Evolutionary conservation across 2,329 filamentous ascomycete genomes (phyloP), one percentile per base, ranked within the genome.

Genomic region (Lachnellula arida): DNA sequence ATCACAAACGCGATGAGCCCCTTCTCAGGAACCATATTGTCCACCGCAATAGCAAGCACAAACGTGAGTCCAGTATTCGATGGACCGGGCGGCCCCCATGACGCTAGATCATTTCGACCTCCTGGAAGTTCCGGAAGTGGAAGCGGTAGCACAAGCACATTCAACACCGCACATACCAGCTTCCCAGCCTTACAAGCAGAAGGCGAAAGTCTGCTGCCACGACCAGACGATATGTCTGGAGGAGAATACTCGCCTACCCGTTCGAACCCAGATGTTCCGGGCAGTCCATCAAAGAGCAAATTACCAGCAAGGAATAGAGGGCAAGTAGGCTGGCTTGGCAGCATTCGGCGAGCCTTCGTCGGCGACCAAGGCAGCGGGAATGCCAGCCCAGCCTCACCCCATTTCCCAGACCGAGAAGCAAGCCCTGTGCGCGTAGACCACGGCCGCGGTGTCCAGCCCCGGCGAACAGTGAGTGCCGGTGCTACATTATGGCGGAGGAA

Each of bases 251-350:
- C 64, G 0, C 61, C 64, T 2, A 61, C 57, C n/a, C 51, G 58
- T 14, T 60, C 58, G 2, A 46, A 54, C 6, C 32, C 49, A 8
- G 53, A 60, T 4, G 48, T 46, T 7, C 75, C 79, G 1, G 76
- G 80, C 0, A 82, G 80, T 51, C 77, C 85, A 19, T 82, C 81
- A 67, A 79, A 85, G 73, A 73, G 65, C 12, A 85, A 82, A 66
- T 74, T 77, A 5, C 35, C 44, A 23, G 14, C 63, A 4, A 54
- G 59, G 19, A 59, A 55, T 49, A 51, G 59, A 9, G 48, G 60
- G 40, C 57, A 59, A 53, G 56, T 57, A 23, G 61, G 43, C 72
- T 89, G 86, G 84, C 74, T 91, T 11, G 87, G 87, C 22, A 88
- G 83, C 48, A 70, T 91, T 19, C 78, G 82, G 5, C 56, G 60